These are phyloP conservation scores for Aphanomyces invadans DNA, from an alignment of 352 stramenopile species.

Conservation along the genomic window DNA sequence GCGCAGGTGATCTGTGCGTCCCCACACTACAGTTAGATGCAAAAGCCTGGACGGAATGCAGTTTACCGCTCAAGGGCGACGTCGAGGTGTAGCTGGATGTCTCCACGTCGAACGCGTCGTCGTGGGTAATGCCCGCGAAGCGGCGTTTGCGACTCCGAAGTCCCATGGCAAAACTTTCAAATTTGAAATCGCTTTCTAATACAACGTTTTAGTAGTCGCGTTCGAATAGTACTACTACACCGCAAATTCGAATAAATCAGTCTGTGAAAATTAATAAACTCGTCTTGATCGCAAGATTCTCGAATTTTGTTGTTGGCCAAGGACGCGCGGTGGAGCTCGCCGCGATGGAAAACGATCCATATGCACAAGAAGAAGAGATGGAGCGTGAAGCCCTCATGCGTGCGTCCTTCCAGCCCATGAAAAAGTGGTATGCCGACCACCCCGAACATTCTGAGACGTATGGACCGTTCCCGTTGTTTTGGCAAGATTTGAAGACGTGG, in stretches of 20 bases:
- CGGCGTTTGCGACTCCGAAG: constrained; percentile 44
- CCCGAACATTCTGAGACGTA: constrained; percentile 63
- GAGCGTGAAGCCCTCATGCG: constrained; percentile 86
- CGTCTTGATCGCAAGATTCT: not conserved
- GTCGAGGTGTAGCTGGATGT: constrained; percentile 2
- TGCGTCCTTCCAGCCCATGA: constrained; percentile 80
- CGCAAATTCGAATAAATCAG: not conserved
- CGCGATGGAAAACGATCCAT: constrained; percentile 37
- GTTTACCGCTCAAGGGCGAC: not conserved
- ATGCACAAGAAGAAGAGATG: constrained; percentile 77
- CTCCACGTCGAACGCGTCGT: constrained; percentile 39
- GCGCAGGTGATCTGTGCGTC: constrained; percentile 28
- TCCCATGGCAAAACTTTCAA: constrained; percentile 30
- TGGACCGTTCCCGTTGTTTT: constrained; percentile 90
- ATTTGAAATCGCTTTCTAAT: no score
- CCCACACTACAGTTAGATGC: not conserved
- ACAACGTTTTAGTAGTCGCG: not conserved
- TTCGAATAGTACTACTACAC: not conserved
- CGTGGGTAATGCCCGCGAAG: constrained; percentile 31
- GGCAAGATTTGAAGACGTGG: constrained; percentile 93
- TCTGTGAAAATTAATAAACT: not conserved
- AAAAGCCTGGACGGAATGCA: not conserved
- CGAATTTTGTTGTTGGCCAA: not conserved
- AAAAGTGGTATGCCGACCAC: constrained; percentile 77
- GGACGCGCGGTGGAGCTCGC: not conserved